A percentile compares a stretch with the other conserved stretches of the same genome.
phyloP scores from a whole-genome alignment of 345 rosid genomes.

The Eucalyptus camaldulensis region DNA sequence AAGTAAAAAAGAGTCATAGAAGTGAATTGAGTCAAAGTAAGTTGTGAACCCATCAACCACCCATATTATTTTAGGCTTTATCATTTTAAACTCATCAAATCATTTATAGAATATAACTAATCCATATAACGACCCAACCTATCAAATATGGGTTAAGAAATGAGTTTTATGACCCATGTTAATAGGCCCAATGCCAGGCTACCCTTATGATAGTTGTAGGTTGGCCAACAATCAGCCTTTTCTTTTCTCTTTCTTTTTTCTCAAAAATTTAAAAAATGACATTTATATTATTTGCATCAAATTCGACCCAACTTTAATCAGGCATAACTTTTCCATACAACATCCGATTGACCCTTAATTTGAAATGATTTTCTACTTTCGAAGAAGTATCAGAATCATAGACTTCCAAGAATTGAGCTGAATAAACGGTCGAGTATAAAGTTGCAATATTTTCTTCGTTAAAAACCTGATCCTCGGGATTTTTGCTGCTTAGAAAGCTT shows the following conservation, averaged over 20 bases:
- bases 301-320: neutral
- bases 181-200: accelerated
- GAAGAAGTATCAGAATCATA: neutral
- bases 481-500: neutral
- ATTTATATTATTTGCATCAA: too few species aligned
- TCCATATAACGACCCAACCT: too few species aligned
- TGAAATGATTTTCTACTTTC: neutral
- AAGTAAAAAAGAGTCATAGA: accelerated
- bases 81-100: too few species aligned
- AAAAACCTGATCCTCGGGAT: neutral
- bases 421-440: accelerated
- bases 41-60: accelerated
- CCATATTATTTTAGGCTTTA: too few species aligned
- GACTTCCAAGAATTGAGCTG: neutral
- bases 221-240: too few species aligned
- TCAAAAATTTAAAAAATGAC: neutral
- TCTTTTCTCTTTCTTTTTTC: too few species aligned
- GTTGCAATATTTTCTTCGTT: accelerated
- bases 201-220: too few species aligned
- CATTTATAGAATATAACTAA: too few species aligned
- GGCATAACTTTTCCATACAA: neutral
- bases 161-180: accelerated
- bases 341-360: neutral
- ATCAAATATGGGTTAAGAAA: too few species aligned
- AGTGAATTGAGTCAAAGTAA: too few species aligned